Evolutionary conservation across 768 basidiomycete species (phyloP).

Genomic region (Agaricus subrufescens): DNA sequence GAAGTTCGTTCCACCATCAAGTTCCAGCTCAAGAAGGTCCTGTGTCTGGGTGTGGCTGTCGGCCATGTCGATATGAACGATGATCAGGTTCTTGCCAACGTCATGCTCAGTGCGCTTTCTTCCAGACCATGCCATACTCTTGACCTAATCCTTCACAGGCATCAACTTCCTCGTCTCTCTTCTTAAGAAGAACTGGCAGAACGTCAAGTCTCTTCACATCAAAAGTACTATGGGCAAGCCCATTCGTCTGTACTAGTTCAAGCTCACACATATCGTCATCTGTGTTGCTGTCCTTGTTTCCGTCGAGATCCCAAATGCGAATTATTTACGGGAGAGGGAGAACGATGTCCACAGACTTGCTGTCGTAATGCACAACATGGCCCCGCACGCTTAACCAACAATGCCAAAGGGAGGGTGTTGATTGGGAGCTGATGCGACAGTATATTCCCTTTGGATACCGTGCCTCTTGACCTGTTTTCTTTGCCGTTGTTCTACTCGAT

Average conservation of each 20-base stretch:
- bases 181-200: conserved; percentile 99
- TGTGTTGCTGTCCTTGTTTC: background rate
- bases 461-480: background rate
- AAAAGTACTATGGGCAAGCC: conserved; percentile 99
- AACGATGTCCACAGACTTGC: conserved; percentile 19
- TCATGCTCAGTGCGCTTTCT: conserved; percentile 81
- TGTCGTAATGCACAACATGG: conserved; percentile 84
- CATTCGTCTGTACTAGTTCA: conserved; percentile 78
- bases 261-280: background rate
- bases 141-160: conserved; percentile 39
- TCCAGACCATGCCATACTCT: background rate
- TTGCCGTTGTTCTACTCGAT: background rate
- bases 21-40: conserved; percentile 99
- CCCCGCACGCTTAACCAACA: conserved; percentile 99
- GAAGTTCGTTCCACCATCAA: conserved; percentile 99
- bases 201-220: conserved; percentile 97
- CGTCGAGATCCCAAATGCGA: conserved; percentile 10
- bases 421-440: conserved; percentile 81
- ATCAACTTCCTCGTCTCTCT: conserved; percentile 99
- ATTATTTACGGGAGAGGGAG: conserved; percentile 8
- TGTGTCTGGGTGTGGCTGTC: conserved; percentile 98
- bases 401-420: conserved; percentile 64
- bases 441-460: conserved; percentile 6
- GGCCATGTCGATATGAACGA: conserved; percentile 97
- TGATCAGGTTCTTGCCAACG: conserved; percentile 94